These are phyloP conservation scores for Trypethelium eluteriae DNA, from an alignment of 495 filamentous ascomycete species.

Conservation along the genomic window DNA sequence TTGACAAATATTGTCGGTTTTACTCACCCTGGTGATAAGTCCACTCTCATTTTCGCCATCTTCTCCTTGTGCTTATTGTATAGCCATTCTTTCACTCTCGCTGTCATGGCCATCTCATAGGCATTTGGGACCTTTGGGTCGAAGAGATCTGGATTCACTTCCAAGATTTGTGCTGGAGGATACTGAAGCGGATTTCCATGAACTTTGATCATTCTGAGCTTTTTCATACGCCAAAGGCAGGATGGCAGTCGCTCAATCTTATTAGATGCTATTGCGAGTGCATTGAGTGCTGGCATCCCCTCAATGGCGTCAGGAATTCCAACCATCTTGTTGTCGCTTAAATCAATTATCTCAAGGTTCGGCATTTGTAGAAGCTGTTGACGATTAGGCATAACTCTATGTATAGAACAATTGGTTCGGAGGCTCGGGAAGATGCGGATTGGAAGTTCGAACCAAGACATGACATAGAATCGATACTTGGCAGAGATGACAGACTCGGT, in stretches of 20 bases:
- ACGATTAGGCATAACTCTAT: not conserved
- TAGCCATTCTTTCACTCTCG: conserved; percentile 7
- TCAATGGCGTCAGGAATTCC: conserved; percentile 70
- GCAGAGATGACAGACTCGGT: not conserved
- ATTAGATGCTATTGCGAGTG: conserved; percentile 61
- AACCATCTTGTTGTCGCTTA: conserved; percentile 76
- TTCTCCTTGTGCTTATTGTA: conserved; percentile 2
- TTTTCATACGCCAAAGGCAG: conserved; percentile 79
- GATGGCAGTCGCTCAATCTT: conserved; percentile 73
- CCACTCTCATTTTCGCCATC: not conserved
- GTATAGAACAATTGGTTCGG: not conserved
- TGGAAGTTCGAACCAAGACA: too few relatives aligned
- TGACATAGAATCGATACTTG: not conserved
- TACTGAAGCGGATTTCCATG: conserved; percentile 75
- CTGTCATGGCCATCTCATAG: conserved; percentile 7
- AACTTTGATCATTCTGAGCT: conserved; percentile 77
- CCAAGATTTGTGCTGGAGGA: conserved; percentile 51
- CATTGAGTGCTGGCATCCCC: conserved; percentile 53
- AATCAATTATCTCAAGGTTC: conserved; percentile 83
- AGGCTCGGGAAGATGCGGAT: too few relatives aligned
- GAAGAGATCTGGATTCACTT: conserved; percentile 2
- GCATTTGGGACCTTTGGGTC: conserved; percentile 4
- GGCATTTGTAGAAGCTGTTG: conserved; percentile 67
- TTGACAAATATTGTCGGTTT: not conserved
- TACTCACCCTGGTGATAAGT: not conserved